Percentiles rank a stretch among this genome's conserved stretches.
Evolutionary conservation across 805 yeast genomes (phyloP).

Genomic region (Candida sakaeoensis): DNA sequence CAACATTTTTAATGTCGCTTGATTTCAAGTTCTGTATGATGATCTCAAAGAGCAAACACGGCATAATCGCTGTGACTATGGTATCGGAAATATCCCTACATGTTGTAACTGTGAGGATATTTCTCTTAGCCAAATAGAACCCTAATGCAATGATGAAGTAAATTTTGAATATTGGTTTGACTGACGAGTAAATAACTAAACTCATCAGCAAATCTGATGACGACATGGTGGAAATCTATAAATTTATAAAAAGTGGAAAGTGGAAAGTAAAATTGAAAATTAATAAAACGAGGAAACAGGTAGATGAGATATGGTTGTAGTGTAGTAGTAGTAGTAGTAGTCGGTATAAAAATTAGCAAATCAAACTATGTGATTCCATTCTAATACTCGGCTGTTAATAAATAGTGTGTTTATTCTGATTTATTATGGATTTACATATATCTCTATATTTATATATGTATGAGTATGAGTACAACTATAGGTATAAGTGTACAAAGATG

Average conservation of each 20-base stretch:
- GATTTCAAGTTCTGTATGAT: conserved; percentile 64
- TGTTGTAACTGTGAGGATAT: conserved; percentile 62
- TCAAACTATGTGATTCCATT: no score
- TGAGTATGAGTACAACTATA: no score
- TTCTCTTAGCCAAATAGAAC: conserved; percentile 55
- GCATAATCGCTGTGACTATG: conserved; percentile 65
- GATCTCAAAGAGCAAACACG: conserved; percentile 72
- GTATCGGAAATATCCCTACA: conserved; percentile 68
- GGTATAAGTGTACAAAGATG: no score
- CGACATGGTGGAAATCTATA: neutral
- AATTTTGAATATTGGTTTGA: conserved; percentile 84
- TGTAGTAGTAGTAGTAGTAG: no score
- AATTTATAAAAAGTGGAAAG: neutral
- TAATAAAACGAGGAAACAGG: neutral
- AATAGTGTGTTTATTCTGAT: no score
- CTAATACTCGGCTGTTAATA: no score
- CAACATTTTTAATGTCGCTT: conserved; percentile 66
- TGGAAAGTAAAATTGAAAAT: neutral
- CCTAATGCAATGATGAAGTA: conserved; percentile 71
- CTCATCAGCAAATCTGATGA: conserved; percentile 39
- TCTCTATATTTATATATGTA: no score
- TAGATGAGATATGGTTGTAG: no score
- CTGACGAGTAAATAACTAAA: conserved; percentile 68
- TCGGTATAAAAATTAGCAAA: no score
- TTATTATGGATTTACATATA: no score